phyloP scores from a whole-genome alignment of 139 green algal species.

The Edaphochlamys debaryana region DNA sequence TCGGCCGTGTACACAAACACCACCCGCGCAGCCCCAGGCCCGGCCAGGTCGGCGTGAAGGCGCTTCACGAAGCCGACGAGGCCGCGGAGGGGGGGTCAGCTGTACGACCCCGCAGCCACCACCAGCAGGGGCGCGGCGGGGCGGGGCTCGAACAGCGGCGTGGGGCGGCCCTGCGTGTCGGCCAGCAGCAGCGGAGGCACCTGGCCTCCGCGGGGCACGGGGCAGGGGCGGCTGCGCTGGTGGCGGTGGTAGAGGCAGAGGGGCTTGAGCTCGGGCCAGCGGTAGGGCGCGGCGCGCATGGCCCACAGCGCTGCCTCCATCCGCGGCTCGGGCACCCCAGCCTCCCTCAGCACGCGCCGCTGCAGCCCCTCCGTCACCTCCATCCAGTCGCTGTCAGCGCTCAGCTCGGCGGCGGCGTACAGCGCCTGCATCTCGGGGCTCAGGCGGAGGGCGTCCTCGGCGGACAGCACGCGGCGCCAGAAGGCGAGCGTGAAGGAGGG shows the following conservation, averaged over 20 bases:
- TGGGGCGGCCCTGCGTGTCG: too few relatives aligned
- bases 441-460: conserved; percentile 22
- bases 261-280: conserved; percentile 24
- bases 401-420: conserved; percentile 5
- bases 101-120: conserved; percentile 23
- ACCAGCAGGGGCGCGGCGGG: conserved; percentile 4
- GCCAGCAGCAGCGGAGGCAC: neutral
- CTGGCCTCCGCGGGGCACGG: neutral
- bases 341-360: neutral
- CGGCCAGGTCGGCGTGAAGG: neutral
- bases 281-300: conserved; percentile 29
- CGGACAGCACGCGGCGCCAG: too few relatives aligned
- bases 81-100: conserved; percentile 35
- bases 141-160: neutral
- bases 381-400: conserved; percentile 30
- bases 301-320: neutral
- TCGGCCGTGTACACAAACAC: conserved; percentile 9
- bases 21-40: neutral
- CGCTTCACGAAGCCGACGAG: neutral
- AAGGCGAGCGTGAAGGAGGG: too few relatives aligned
- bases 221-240: neutral
- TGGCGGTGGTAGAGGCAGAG: conserved; percentile 38
- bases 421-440: neutral
- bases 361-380: conserved; percentile 40
- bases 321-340: neutral